Evolutionary conservation across 2,329 filamentous ascomycete genomes (phyloP), one percentile per base, ranked within the genome.

Genomic region (Didymella lethalis): DNA sequence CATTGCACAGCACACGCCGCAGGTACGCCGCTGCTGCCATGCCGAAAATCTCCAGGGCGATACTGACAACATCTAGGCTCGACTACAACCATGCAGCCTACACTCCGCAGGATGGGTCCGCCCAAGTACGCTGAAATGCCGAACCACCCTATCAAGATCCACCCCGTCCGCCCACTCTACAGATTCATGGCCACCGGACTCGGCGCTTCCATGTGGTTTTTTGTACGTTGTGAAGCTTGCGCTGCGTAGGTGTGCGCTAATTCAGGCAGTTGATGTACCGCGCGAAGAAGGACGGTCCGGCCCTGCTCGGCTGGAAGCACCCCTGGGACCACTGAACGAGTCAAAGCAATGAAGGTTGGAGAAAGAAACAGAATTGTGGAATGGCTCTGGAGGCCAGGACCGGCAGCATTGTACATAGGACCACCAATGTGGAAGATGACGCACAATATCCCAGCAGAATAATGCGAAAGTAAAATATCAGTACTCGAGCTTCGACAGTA

Each of bases 121-220:
- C 75, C 70, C 73, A 75, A 74, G 69, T 80, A 75, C 68, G 71
- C 75, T 52, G 66, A 67, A 40, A 64, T 64, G 65, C 78, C 77
- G 65, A 77, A 70, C 61, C 84, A 85, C 75, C 84, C 83, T 55
- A 78, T 85, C 69, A 80, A 84, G 74, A 78, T 90, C 74, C 87
- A 85, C 75, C 85, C 84, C 32, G 84, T 81, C 48, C 83, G 86
- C 63, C 87, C 87, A 45, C 75, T 97, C 66, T 97, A 98, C 83
- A 88, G 92, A 76, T 90, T 94, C 79, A 86, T 89, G 58, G 94
- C 91, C 46, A 97, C 92, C 44, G 91, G 89, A 62, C 84, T 99
- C 64, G 91, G 93, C 69, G 95, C 95, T 54, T 91, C 90, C 81
- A 99, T 98, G 95, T 99, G 95, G 95, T 98, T 99, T 82, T 99